Base-by-base conservation (phyloP, 371 early-diverging fungal genomes). In the Cokeromyces recurvatus region DNA sequence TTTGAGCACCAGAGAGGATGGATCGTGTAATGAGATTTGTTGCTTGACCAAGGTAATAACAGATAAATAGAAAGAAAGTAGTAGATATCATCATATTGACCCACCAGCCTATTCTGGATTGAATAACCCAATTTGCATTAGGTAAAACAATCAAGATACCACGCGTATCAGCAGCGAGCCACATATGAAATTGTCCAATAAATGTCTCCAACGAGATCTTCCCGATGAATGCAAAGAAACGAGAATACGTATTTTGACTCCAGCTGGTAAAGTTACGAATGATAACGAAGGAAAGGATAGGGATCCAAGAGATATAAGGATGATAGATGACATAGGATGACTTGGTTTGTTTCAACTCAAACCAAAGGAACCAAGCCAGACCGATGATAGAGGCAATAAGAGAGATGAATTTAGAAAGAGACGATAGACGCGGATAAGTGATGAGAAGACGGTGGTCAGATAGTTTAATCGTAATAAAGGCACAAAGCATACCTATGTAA, bases 171-270 rank as follows among this genome's bases (percentile, higher is more conserved):
- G 74, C 82, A 3, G 84, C 88, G 27, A 90, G 57, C 79, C 85
- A 88, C 53, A 87, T 68, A 54, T 90, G 90, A 63, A 82, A 88
- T 64, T 90, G 90, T 14, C 86, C 80, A 53, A 88, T 81, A 40
- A 87, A 87, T 10, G 86, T 85, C 55, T 90, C 90, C 14, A 90
- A 59, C 4, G 84, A 84, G 47, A 78, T 77, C 21, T 66, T 71
- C 16, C 89, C 90, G 20, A 85, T 67, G 35, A 75, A 81, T 5
- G 67, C 42, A 60, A 74, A 85, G 43, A 79, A 77, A 2, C 57
- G 36, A 15, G 81, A 82, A 15, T 77, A 59, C 9, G 71, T 74
- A 34, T 69, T 62, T 4, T 86, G 69, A 27, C 79, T 50, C 7
- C 24, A 27, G 2, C 56, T 49, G 2, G 78, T 77, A n/a, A 68